Base-by-base conservation (phyloP, 495 filamentous ascomycete genomes). In the Aspergillus haitiensis region DNA sequence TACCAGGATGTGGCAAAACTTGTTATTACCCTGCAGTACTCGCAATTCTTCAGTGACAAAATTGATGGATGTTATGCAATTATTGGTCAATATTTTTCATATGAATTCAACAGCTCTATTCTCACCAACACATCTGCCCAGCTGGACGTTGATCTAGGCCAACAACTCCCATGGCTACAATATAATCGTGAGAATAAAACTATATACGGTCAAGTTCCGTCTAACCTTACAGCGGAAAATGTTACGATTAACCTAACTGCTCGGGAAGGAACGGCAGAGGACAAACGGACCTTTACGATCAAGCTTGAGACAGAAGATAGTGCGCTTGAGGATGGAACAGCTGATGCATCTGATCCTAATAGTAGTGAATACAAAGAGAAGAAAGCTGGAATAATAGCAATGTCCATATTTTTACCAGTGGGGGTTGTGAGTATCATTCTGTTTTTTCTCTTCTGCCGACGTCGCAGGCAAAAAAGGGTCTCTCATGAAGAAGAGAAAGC, bases 201-300 rank as follows among this genome's bases (percentile, higher is more conserved):
- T 3, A 73, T 95, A 6, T 81, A 74, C 18, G 91, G 92, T 6
- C 74, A 80, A 11, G 84, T 88, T 21, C 90, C 92, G 1, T 61
- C 61, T 0, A 72, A 78, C 34, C 50, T 77, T 7, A 60, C 71
- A 9, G 70, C 80, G 5, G 63, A 73, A 9, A 73, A 72, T 32
- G 72, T 82, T 42, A 64, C 62, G 1, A 67, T 88, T n/a, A 72
- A 73, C 33, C 67, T 90, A 46, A 81, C 70, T 10, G 83, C 82
- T 12, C 76, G 70, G 69, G 79, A 65, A 75, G 76, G 72, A 52
- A 70, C 65, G 60, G 79, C 34, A 61, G 75, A 55, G 18, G 81
- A 81, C 54, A 77, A 75, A 4, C 69, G 81, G 40, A 66, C 70
- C 15, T 77, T 91, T 51, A 76, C 72, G 0, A 72, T 91, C 9